Percentiles rank a stretch among this genome's conserved stretches.
Evolutionary conservation across 2,329 filamentous ascomycete genomes (phyloP).

Genomic region (Corinectria fuckeliana): DNA sequence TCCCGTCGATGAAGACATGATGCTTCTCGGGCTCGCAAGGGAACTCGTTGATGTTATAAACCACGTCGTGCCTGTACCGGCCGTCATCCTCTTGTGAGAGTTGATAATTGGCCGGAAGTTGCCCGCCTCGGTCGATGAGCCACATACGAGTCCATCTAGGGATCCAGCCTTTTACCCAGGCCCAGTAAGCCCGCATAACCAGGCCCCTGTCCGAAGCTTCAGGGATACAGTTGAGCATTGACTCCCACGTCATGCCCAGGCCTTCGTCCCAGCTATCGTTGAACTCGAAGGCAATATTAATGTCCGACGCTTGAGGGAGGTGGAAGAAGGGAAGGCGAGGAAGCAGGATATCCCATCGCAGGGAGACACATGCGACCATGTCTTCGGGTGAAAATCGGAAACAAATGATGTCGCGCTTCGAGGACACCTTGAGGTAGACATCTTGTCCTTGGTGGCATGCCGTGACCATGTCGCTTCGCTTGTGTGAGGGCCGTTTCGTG

Average conservation of each 20-base stretch:
- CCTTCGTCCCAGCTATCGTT: neutral
- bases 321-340: slow-evolving; percentile 4
- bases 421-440: neutral
- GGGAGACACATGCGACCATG: neutral
- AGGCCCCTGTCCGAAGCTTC: slow-evolving; percentile 1
- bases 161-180: neutral
- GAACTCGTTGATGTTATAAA: neutral
- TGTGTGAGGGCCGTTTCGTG: neutral
- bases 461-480: neutral
- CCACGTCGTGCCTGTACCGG: neutral
- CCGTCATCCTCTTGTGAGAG: neutral
- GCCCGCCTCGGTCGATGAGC: slow-evolving; percentile 8
- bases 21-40: neutral
- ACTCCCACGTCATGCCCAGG: neutral
- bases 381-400: neutral
- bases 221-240: neutral
- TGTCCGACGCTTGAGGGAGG: neutral
- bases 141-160: slow-evolving; percentile 3
- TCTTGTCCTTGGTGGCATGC: neutral
- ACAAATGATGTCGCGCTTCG: neutral
- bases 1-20: slow-evolving; percentile 2
- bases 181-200: slow-evolving; percentile 1
- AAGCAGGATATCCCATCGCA: neutral
- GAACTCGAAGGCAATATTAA: slow-evolving; percentile 5
- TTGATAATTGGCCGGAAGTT: neutral